Evolutionary conservation across 1,284 basidiomycete species (phyloP).

Genomic region (Sanghuangporus sanghuang): DNA sequence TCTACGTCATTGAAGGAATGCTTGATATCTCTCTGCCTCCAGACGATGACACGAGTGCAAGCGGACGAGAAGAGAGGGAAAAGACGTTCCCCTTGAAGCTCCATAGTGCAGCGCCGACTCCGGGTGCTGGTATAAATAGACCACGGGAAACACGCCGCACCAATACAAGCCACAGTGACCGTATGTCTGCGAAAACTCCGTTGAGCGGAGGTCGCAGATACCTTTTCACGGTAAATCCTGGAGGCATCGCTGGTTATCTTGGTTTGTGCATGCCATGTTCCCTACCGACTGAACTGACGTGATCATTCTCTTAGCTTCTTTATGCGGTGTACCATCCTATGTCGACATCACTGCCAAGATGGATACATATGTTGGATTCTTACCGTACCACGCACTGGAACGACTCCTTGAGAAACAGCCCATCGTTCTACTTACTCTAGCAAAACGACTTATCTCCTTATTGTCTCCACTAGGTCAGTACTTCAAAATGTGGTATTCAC

Average conservation of each 20-base stretch:
- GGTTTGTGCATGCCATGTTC: constrained; percentile 36
- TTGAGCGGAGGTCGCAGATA: constrained; percentile 43
- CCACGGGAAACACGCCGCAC: background rate
- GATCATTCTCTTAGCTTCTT: constrained; percentile 57
- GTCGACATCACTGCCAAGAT: constrained; percentile 97
- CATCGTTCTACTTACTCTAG: constrained; percentile 93
- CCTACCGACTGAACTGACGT: background rate
- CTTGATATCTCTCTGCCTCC: constrained; percentile 84
- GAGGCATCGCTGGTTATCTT: constrained; percentile 97
- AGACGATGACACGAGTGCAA: constrained; percentile 27
- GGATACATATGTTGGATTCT: constrained; percentile 93
- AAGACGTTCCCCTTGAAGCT: constrained; percentile 8
- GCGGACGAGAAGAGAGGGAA: constrained; percentile 13
- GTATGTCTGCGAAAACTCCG: background rate
- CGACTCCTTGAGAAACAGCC: constrained; percentile 89
- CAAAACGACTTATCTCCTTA: constrained; percentile 91
- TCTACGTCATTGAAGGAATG: constrained; percentile 98
- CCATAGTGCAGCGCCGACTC: background rate
- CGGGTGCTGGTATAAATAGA: background rate
- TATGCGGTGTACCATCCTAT: constrained; percentile 90
- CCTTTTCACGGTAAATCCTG: constrained; percentile 94
- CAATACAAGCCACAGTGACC: background rate
- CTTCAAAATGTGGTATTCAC: background rate
- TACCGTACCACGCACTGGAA: constrained; percentile 87
- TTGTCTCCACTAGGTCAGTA: constrained; percentile 81